Conservation (phyloP, 1,284 basidiomycete species). For the Leccinum colubrinum region DNA sequence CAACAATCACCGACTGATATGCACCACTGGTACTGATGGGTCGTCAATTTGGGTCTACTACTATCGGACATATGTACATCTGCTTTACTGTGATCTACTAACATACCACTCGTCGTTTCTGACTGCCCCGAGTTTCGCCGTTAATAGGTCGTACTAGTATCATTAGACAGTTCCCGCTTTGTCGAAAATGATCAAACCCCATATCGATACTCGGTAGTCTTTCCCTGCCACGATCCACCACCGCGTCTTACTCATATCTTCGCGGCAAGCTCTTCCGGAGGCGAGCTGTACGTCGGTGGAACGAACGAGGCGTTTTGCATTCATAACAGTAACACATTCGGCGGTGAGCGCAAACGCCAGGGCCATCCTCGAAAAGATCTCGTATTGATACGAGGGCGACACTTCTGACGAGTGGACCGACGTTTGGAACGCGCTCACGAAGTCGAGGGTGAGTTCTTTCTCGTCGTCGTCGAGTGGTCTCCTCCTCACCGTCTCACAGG, state of each 20-base stretch:
- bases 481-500: constrained; percentile 42
- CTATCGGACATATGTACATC: constrained; percentile 19
- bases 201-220: constrained; percentile 75
- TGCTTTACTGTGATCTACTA: constrained; percentile 15
- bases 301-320: too few species aligned
- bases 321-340: too few species aligned
- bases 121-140: neutral
- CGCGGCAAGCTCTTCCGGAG: too few species aligned
- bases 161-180: constrained; percentile 20
- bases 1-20: neutral
- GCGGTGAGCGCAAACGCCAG: constrained; percentile 24
- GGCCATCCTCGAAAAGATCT: constrained; percentile 80
- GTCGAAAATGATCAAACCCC: constrained; percentile 73
- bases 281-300: too few species aligned
- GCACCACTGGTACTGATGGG: neutral
- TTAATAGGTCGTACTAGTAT: neutral
- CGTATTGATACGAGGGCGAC: constrained; percentile 53
- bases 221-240: constrained; percentile 78
- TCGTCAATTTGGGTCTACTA: neutral
- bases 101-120: constrained; percentile 1
- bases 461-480: neutral
- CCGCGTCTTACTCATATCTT: constrained; percentile 21
- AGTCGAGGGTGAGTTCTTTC: constrained; percentile 58
- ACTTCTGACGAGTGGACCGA: constrained; percentile 69
- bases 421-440: constrained; percentile 64